A percentile compares a stretch with the other conserved stretches of the same genome.
These are phyloP conservation scores for Globisporangium middletonii DNA, from an alignment of 352 stramenopile genomes.

Conservation along the genomic window DNA sequence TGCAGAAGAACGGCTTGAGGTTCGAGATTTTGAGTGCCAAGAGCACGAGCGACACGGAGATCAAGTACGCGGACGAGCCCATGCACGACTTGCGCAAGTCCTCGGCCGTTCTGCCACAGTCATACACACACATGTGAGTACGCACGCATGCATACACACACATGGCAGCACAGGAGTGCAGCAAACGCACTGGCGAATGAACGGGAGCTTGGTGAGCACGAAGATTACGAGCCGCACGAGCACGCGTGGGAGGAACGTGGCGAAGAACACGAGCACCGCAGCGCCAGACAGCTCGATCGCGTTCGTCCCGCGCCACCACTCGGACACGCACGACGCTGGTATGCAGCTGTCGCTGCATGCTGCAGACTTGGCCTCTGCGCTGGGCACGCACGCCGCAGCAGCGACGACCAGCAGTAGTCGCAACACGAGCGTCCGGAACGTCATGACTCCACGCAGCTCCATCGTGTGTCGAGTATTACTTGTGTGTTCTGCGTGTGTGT, in stretches of 20 bases:
- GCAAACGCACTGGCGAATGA: constrained; percentile 69
- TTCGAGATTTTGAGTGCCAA: constrained; percentile 51
- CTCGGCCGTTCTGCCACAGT: constrained; percentile 48
- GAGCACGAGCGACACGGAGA: constrained; percentile 72
- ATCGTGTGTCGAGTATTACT: neutral
- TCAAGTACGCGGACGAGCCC: constrained; percentile 76
- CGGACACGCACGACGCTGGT: constrained; percentile 39
- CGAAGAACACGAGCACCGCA: constrained; percentile 80
- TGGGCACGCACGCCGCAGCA: no score
- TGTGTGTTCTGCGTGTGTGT: no score
- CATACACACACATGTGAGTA: neutral
- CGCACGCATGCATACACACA: neutral
- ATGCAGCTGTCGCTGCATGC: constrained; percentile 31
- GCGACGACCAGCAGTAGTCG: neutral
- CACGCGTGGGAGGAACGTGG: constrained; percentile 81
- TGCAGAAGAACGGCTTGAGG: constrained; percentile 60
- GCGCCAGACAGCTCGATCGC: constrained; percentile 44
- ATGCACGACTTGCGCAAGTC: constrained; percentile 79
- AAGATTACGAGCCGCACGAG: constrained; percentile 82
- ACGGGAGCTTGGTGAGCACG: constrained; percentile 80
- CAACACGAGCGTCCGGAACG: neutral
- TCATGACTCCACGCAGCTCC: neutral
- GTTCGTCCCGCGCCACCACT: constrained; percentile 47
- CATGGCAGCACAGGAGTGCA: neutral
- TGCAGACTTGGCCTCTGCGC: neutral